Percentiles rank a stretch among this genome's conserved stretches.
These are phyloP conservation scores for Ogataea glucozyma DNA, from an alignment of 805 yeast genomes.

Conservation along the genomic window DNA sequence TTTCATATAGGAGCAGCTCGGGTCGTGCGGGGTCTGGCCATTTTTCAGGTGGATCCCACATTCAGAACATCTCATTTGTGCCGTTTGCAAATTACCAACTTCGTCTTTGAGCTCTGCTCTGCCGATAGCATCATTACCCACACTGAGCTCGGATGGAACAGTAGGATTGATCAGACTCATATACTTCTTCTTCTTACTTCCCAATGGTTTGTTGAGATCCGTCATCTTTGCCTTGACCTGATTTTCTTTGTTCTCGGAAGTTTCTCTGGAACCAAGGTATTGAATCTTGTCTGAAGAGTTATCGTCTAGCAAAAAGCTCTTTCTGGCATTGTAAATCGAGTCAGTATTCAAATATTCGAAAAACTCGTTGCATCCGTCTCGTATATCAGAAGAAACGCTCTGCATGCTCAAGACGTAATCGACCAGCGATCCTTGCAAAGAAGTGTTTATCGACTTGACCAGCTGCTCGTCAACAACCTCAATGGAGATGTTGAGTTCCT, in stretches of 20 bases:
- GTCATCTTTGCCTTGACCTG: constrained; percentile 12
- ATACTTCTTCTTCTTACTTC: constrained; percentile 19
- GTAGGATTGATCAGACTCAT: constrained; percentile 19
- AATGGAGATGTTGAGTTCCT: constrained; percentile 50
- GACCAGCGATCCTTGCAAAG: constrained; percentile 45
- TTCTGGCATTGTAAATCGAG: constrained; percentile 23
- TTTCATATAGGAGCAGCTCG: constrained; percentile 17
- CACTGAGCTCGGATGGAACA: constrained; percentile 15
- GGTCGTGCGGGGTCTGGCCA: constrained; percentile 20
- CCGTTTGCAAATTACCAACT: constrained; percentile 9
- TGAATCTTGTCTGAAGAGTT: constrained; percentile 22
- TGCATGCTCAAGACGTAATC: constrained; percentile 44
- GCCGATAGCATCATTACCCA: constrained; percentile 10
- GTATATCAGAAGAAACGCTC: constrained; percentile 29
- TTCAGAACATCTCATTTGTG: constrained; percentile 19
- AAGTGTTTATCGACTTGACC: constrained; percentile 45
- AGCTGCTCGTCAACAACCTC: constrained; percentile 55
- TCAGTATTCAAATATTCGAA: constrained; percentile 30
- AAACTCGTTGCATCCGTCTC: constrained; percentile 33
- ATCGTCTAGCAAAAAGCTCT: constrained; percentile 19
- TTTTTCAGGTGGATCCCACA: constrained; percentile 19
- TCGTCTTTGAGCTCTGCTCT: constrained; percentile 13
- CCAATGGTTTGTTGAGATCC: constrained; percentile 14
- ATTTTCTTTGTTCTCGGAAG: constrained; percentile 23
- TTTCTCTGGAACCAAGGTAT: constrained; percentile 20